Percentiles rank a stretch among this genome's conserved stretches.
These are phyloP conservation scores for Butyriboletus loyo DNA, from an alignment of 768 basidiomycete species.

Conservation along the genomic window DNA sequence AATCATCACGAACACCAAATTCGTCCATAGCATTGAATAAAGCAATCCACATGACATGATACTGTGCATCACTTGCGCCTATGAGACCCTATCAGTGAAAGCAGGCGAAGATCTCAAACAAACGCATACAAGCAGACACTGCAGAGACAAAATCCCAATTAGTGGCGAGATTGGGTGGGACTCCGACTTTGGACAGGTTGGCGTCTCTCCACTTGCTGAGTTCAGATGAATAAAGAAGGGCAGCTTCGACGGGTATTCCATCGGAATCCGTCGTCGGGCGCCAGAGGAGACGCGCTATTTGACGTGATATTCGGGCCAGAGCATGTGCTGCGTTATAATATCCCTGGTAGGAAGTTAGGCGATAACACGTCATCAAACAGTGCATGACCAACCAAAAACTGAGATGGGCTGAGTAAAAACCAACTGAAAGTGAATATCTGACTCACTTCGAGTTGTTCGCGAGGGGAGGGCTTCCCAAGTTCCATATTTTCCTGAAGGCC, in stretches of 20 bases:
- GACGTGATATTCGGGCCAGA: slow-evolving; percentile 77
- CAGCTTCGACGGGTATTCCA: slow-evolving; percentile 70
- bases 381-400: slow-evolving; percentile 64
- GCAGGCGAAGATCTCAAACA: neutral
- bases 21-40: slow-evolving; percentile 81
- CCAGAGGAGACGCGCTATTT: slow-evolving; percentile 81
- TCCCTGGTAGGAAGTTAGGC: slow-evolving; percentile 45
- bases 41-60: slow-evolving; percentile 90
- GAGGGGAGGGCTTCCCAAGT: slow-evolving; percentile 54
- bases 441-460: slow-evolving; percentile 77
- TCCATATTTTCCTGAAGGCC: slow-evolving; percentile 47
- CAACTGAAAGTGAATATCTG: neutral
- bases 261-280: slow-evolving; percentile 70
- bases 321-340: slow-evolving; percentile 84
- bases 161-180: slow-evolving; percentile 78
- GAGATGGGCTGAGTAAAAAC: slow-evolving; percentile 10
- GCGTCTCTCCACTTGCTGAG: slow-evolving; percentile 73
- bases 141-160: slow-evolving; percentile 89
- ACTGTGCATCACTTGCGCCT: slow-evolving; percentile 85
- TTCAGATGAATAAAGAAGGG: slow-evolving; percentile 52
- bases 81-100: slow-evolving; percentile 8
- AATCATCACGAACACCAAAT: slow-evolving; percentile 70
- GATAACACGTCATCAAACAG: neutral
- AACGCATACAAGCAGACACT: slow-evolving; percentile 55
- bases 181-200: slow-evolving; percentile 76